Percentiles rank a stretch among this genome's conserved stretches.
Conservation (phyloP, 257 asterid genomes). For the Parsonsia alboflavescens region DNA sequence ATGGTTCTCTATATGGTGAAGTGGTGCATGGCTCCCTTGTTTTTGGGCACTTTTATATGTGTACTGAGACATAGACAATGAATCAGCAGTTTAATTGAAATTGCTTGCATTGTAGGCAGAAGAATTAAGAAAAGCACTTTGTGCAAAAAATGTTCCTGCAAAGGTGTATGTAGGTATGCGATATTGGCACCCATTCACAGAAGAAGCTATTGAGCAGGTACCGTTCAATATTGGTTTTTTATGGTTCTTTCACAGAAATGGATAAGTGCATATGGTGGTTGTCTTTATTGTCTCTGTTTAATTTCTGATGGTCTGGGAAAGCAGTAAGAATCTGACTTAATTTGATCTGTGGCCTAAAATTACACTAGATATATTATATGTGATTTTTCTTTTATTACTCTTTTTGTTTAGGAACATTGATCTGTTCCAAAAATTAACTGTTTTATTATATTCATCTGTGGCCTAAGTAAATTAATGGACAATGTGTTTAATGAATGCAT, state of each 20-base stretch:
- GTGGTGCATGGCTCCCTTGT: background rate
- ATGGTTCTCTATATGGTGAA: background rate
- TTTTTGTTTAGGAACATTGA: too few relatives aligned
- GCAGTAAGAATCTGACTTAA: background rate
- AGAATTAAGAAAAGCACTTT: conserved; percentile 77
- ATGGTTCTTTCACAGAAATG: background rate
- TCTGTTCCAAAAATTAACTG: too few relatives aligned
- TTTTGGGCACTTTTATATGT: too few relatives aligned
- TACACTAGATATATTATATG: background rate
- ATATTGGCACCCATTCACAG: conserved; percentile 99
- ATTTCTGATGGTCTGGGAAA: background rate
- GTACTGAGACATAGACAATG: background rate
- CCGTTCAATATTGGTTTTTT: conserved; percentile 3
- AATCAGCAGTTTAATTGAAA: conserved; percentile 14
- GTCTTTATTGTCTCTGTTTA: background rate
- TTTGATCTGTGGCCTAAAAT: background rate
- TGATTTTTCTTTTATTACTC: too few relatives aligned
- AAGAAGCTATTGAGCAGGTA: conserved; percentile 97
- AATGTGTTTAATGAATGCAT: background rate
- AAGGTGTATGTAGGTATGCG: conserved; percentile 98
- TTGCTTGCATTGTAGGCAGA: conserved; percentile 60
- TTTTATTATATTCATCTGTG: too few relatives aligned
- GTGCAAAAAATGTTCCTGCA: conserved; percentile 71
- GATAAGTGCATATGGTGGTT: background rate
- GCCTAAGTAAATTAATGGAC: background rate